Evolutionary conservation across 768 basidiomycete genomes (phyloP).

Genomic region (Boletus huronensis): DNA sequence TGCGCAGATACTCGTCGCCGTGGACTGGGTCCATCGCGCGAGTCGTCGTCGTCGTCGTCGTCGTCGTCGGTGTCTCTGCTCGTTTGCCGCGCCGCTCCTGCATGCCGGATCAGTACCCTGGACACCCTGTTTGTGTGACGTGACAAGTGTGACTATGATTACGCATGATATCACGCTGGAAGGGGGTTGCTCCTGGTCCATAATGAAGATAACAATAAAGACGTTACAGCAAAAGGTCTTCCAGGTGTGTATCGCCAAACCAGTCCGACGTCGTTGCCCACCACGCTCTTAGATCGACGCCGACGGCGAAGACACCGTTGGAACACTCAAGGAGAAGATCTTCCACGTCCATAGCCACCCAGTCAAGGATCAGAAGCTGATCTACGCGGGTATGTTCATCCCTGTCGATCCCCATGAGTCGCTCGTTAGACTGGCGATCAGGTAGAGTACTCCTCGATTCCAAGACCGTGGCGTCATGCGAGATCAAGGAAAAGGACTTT

Average conservation of each 20-base stretch:
- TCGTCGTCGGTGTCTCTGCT: constrained; percentile 1
- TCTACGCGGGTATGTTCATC: constrained; percentile 74
- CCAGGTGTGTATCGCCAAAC: constrained; percentile 44
- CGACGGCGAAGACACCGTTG: constrained; percentile 72
- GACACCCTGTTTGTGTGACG: constrained; percentile 17
- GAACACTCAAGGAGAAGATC: constrained; percentile 81
- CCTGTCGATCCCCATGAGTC: constrained; percentile 3
- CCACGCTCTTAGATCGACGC: constrained; percentile 59
- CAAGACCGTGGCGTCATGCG: constrained; percentile 82
- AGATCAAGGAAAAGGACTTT: constrained; percentile 98
- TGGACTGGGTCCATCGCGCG: constrained; percentile 47
- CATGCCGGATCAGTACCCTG: constrained; percentile 23
- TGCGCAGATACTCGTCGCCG: constrained; percentile 75
- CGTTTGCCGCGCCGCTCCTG: constrained; percentile 12
- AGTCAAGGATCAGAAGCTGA: constrained; percentile 80
- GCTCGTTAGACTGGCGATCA: constrained; percentile 30
- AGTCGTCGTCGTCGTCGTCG: constrained; percentile 11
- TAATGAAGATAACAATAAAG: constrained; percentile 93
- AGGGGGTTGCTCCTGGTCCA: constrained; percentile 26
- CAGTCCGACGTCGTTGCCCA: background rate
- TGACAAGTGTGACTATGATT: constrained; percentile 22
- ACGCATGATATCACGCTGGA: constrained; percentile 22
- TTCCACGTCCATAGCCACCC: constrained; percentile 69
- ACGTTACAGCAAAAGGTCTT: constrained; percentile 93
- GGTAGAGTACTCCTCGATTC: constrained; percentile 90